Percentiles rank a stretch among this genome's conserved stretches.
Conservation (phyloP, 2,329 filamentous ascomycete genomes). For the Exophiala xenobiotica region DNA sequence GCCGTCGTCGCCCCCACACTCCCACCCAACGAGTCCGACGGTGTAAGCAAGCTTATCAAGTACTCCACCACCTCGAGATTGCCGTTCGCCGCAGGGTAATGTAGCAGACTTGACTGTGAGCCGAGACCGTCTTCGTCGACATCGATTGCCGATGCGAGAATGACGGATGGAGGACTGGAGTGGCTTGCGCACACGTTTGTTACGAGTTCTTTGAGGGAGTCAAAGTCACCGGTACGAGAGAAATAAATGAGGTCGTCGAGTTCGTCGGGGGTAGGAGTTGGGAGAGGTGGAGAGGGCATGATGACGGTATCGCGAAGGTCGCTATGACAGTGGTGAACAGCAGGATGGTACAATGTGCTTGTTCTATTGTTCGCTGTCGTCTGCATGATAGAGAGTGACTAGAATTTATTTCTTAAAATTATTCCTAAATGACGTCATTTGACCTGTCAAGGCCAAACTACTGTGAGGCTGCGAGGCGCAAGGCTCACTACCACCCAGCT, state of each 20-base stretch:
- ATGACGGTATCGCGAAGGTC: background rate
- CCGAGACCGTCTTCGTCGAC: slow-evolving; percentile 62
- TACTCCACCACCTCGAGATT: slow-evolving; percentile 62
- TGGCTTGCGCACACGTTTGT: slow-evolving; percentile 62
- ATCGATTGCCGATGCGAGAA: slow-evolving; percentile 71
- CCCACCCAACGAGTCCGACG: background rate
- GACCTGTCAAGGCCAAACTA: background rate
- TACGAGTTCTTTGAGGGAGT: slow-evolving; percentile 64
- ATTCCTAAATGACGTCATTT: background rate
- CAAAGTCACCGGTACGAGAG: slow-evolving; percentile 72
- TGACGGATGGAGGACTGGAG: slow-evolving; percentile 57
- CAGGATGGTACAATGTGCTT: background rate
- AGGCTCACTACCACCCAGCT: no score
- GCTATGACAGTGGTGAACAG: background rate
- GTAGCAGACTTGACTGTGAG: slow-evolving; percentile 57
- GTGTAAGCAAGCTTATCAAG: slow-evolving; percentile 23
- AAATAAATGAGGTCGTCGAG: slow-evolving; percentile 89
- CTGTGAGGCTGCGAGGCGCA: no score
- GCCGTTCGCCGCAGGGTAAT: slow-evolving; percentile 92
- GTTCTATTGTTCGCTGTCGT: background rate
- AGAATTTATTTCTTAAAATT: background rate
- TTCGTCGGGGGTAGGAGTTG: slow-evolving; percentile 22
- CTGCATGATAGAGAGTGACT: no score
- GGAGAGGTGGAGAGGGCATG: slow-evolving; percentile 10
- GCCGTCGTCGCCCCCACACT: slow-evolving; percentile 35